Evolutionary conservation across 768 basidiomycete species (phyloP).

Genomic region (Austroboletus eburneus): DNA sequence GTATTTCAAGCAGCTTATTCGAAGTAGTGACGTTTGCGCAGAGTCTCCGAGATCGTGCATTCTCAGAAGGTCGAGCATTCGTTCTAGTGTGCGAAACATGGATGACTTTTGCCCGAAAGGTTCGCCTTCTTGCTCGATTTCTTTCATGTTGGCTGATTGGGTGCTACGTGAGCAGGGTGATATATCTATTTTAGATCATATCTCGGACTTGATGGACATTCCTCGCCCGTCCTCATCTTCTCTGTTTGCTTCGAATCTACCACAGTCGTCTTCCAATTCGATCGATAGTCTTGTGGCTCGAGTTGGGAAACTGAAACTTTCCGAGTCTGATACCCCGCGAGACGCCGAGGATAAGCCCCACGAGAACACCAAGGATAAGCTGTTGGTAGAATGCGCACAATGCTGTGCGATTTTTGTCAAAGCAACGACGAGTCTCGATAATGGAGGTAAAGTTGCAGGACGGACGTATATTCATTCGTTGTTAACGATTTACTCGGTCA

Average conservation of each 20-base stretch:
- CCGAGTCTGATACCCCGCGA: constrained; percentile 4
- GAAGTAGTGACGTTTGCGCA: constrained; percentile 42
- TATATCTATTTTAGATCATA: constrained; percentile 43
- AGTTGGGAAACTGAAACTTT: constrained; percentile 19
- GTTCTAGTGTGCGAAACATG: constrained; percentile 68
- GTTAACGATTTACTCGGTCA: neutral
- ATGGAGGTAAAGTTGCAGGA: constrained; percentile 8
- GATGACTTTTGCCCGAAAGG: constrained; percentile 63
- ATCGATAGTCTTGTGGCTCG: constrained; percentile 18
- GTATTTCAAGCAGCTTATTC: constrained; percentile 42
- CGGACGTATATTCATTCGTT: neutral
- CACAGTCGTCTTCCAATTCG: constrained; percentile 2
- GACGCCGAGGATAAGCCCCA: neutral
- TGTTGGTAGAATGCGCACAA: constrained; percentile 36
- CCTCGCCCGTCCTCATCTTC: constrained; percentile 5
- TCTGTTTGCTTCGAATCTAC: neutral
- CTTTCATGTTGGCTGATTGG: neutral
- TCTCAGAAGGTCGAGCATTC: constrained; percentile 52
- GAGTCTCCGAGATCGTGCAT: constrained; percentile 32
- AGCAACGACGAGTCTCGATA: constrained; percentile 34
- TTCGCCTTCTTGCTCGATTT: constrained; percentile 17
- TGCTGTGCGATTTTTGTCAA: constrained; percentile 44
- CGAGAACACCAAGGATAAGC: constrained; percentile 4
- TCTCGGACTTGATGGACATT: constrained; percentile 38
- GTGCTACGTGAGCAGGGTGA: constrained; percentile 39